Conservation (phyloP, 2,329 filamentous ascomycete genomes). For the Fusarium sp. region DNA sequence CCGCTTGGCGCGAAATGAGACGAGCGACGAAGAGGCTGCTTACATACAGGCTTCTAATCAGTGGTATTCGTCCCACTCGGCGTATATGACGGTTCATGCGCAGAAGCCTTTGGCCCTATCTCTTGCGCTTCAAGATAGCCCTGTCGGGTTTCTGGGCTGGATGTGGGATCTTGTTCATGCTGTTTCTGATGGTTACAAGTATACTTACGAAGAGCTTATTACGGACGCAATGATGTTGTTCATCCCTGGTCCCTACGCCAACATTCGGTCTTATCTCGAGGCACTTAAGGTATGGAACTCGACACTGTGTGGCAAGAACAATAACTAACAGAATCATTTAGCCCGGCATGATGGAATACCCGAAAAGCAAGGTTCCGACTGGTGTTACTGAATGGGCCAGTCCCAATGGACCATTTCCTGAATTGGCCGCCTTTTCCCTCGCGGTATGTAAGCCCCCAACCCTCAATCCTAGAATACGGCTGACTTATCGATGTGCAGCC, state of each 20-base stretch:
- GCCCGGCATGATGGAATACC: neutral
- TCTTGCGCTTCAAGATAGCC: conserved; percentile 19
- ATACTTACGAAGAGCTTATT: conserved; percentile 19
- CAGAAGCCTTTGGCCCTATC: conserved; percentile 9
- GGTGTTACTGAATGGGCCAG: neutral
- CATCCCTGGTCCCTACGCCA: conserved; percentile 26
- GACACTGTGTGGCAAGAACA: rapidly evolving
- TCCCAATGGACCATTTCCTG: neutral
- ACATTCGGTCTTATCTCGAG: conserved; percentile 9
- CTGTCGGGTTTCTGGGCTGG: conserved; percentile 19
- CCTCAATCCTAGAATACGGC: rapidly evolving
- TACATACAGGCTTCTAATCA: conserved; percentile 2
- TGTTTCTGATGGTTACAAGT: conserved; percentile 16
- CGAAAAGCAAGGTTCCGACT: neutral
- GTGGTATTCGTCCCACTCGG: conserved; percentile 14
- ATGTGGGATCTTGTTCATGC: conserved; percentile 23
- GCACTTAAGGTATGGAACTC: neutral
- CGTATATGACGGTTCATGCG: neutral
- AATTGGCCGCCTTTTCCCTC: neutral
- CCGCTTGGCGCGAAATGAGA: neutral
- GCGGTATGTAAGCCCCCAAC: neutral
- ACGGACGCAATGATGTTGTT: conserved; percentile 27
- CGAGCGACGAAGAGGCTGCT: conserved; percentile 1
- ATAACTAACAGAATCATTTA: neutral
- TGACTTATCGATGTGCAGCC: neutral